Conservation (phyloP, 2,329 filamentous ascomycete genomes). For the Didymella glomerata region DNA sequence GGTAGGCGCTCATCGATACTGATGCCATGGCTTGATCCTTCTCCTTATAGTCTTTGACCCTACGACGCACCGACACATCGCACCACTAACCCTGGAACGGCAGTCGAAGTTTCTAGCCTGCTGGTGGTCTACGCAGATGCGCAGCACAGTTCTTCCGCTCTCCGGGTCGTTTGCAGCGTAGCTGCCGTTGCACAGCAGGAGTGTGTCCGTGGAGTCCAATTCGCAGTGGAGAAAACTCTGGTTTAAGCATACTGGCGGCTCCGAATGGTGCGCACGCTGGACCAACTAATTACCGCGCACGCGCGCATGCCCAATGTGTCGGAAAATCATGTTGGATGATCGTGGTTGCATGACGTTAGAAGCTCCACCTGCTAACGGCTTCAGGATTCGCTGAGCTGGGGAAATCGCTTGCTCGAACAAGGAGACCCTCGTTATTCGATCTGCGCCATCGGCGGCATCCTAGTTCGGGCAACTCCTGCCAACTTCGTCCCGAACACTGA, state of each 20-base stretch:
- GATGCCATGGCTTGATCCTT: slow-evolving; percentile 28
- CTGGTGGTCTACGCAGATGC: background rate
- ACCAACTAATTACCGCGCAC: slow-evolving; percentile 19
- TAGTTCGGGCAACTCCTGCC: slow-evolving; percentile 8
- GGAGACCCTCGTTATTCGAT: slow-evolving; percentile 9
- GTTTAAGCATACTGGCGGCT: slow-evolving; percentile 10
- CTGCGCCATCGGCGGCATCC: slow-evolving; percentile 3
- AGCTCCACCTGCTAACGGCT: slow-evolving; percentile 7
- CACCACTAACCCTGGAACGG: slow-evolving; percentile 7
- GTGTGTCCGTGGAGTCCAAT: background rate
- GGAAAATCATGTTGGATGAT: slow-evolving; percentile 16
- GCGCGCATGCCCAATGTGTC: slow-evolving; percentile 19
- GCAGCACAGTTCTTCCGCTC: background rate
- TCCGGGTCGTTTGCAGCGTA: slow-evolving; percentile 5
- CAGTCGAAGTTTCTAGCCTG: background rate
- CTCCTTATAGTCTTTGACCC: slow-evolving; percentile 11
- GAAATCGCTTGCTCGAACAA: slow-evolving; percentile 2
- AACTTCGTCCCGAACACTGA: background rate
- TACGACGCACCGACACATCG: slow-evolving; percentile 9
- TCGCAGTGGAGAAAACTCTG: slow-evolving; percentile 16
- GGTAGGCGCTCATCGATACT: slow-evolving; percentile 21
- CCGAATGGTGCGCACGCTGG: slow-evolving; percentile 1
- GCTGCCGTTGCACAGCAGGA: slow-evolving; percentile 13
- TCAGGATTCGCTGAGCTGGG: slow-evolving; percentile 4
- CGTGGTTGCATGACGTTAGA: slow-evolving; percentile 17